phyloP scores from a whole-genome alignment of 805 yeast genomes.

The Schizosaccharomyces cryophilus region DNA sequence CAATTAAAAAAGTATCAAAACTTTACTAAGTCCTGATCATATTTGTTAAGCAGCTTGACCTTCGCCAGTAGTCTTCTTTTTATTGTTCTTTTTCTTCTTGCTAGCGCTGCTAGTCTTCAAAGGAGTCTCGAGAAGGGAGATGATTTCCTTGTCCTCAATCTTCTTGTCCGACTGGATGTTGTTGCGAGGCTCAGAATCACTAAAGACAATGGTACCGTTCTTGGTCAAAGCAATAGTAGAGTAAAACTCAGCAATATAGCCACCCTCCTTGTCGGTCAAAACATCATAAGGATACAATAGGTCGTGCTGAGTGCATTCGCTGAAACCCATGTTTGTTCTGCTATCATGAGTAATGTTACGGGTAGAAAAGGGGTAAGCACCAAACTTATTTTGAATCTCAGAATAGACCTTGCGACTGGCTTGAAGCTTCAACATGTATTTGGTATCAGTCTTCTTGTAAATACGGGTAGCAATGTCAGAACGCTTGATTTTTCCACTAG shows the following conservation, averaged over 20 bases:
- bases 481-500: conserved; percentile 31
- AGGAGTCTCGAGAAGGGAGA: conserved; percentile 24
- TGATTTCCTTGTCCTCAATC: conserved; percentile 26
- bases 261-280: conserved; percentile 37
- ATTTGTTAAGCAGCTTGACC: background rate
- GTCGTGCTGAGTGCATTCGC: conserved; percentile 44
- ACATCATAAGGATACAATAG: conserved; percentile 46
- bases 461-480: conserved; percentile 38
- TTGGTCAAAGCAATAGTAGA: conserved; percentile 54
- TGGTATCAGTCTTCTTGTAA: conserved; percentile 38
- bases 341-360: conserved; percentile 42
- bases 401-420: conserved; percentile 40
- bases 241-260: conserved; percentile 43
- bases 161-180: conserved; percentile 32
- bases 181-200: conserved; percentile 22
- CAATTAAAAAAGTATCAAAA: too few species aligned
- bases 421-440: conserved; percentile 45
- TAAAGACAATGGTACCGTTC: conserved; percentile 41
- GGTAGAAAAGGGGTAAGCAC: conserved; percentile 45
- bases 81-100: conserved; percentile 19
- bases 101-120: conserved; percentile 21
- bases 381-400: conserved; percentile 41
- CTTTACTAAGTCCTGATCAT: too few species aligned
- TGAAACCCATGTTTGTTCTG: conserved; percentile 49
- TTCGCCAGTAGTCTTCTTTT: conserved; percentile 5